Evolutionary conservation across 805 yeast genomes (phyloP).

Genomic region (Yamadazyma paraphyllophila): DNA sequence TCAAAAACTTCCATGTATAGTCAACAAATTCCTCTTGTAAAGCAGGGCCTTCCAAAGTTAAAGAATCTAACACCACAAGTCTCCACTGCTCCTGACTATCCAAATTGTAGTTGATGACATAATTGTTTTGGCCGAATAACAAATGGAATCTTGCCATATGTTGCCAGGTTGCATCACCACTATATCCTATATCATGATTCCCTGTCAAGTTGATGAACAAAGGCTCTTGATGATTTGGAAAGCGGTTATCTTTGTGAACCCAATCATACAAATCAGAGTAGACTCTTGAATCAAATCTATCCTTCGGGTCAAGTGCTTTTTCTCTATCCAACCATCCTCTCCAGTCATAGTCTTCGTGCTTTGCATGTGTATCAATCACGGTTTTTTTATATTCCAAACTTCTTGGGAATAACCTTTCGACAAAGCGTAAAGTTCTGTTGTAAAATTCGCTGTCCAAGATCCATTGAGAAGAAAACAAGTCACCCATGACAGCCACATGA

Average conservation of each 20-base stretch:
- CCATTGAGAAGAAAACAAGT: constrained; percentile 93
- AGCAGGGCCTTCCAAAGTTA: constrained; percentile 89
- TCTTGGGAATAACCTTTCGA: constrained; percentile 65
- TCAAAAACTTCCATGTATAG: constrained; percentile 72
- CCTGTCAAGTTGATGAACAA: constrained; percentile 84
- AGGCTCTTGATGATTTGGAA: constrained; percentile 51
- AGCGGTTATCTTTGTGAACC: constrained; percentile 37
- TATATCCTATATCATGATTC: constrained; percentile 93
- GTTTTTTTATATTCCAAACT: constrained; percentile 49
- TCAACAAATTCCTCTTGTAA: constrained; percentile 66
- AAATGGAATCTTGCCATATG: constrained; percentile 76
- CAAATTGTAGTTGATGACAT: constrained; percentile 65
- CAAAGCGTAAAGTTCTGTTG: constrained; percentile 72
- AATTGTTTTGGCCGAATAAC: constrained; percentile 84
- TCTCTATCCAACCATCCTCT: constrained; percentile 44
- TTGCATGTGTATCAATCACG: constrained; percentile 45
- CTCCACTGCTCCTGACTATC: constrained; percentile 76
- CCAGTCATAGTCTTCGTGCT: constrained; percentile 61
- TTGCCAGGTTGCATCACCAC: constrained; percentile 91
- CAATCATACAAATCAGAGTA: constrained; percentile 67
- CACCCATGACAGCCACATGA: constrained; percentile 89
- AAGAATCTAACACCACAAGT: constrained; percentile 80
- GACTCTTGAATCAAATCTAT: constrained; percentile 34
- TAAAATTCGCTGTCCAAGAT: constrained; percentile 82
- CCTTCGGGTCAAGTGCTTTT: constrained; percentile 28